phyloP scores from a whole-genome alignment of 2,329 filamentous ascomycete genomes.

The Colletotrichum zoysiae region DNA sequence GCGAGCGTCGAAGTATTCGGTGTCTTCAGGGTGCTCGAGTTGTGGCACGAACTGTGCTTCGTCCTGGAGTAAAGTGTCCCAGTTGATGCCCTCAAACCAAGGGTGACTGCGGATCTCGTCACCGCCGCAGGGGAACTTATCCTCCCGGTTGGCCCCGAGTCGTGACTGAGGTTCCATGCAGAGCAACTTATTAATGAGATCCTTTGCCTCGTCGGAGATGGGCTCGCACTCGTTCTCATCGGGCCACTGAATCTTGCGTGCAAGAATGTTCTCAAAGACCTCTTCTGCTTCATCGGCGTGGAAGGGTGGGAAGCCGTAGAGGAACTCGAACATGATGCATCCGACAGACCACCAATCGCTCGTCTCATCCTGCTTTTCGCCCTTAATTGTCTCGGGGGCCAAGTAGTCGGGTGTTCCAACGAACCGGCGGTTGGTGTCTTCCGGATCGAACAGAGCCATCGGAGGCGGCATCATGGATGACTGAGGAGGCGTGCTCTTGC shows the following conservation, averaged over 20 bases:
- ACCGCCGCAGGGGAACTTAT: constrained; percentile 85
- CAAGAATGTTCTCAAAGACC: constrained; percentile 96
- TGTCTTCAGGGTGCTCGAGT: constrained; percentile 94
- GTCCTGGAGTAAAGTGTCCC: constrained; percentile 92
- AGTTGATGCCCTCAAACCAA: constrained; percentile 90
- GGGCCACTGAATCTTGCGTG: constrained; percentile 92
- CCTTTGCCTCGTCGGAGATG: constrained; percentile 88
- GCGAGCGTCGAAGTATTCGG: constrained; percentile 94
- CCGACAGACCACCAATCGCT: constrained; percentile 99
- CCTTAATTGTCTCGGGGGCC: constrained; percentile 95
- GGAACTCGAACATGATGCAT: constrained; percentile 96
- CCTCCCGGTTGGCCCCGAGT: constrained; percentile 86
- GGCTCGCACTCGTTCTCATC: constrained; percentile 79
- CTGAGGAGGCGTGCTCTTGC: constrained; percentile 72
- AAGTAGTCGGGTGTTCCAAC: constrained; percentile 98
- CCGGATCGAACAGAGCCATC: constrained; percentile 94
- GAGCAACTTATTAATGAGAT: constrained; percentile 92
- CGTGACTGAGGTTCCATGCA: constrained; percentile 85
- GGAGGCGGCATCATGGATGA: constrained; percentile 86
- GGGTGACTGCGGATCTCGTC: constrained; percentile 90
- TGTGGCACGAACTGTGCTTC: constrained; percentile 96
- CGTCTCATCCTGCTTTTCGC: constrained; percentile 94
- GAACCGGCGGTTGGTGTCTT: constrained; percentile 92
- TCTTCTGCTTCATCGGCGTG: constrained; percentile 90
- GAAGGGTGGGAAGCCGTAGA: constrained; percentile 94